These are phyloP conservation scores for Solanum peruvianum DNA, from an alignment of 257 asterid species.

Conservation along the genomic window DNA sequence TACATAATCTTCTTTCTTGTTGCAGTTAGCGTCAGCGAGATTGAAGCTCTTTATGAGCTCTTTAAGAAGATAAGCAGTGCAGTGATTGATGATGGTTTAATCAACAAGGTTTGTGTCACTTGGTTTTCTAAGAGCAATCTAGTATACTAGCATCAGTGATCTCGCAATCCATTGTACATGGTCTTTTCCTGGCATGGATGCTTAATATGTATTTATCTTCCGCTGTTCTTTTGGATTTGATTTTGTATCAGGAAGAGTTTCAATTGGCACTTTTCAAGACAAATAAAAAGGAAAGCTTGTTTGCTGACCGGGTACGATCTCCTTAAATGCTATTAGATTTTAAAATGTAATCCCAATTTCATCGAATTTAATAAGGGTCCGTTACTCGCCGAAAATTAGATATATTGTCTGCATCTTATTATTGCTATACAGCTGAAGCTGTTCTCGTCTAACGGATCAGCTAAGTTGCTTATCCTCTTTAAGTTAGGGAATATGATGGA, in stretches of 20 bases:
- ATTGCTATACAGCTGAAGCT: background rate
- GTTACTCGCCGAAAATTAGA: background rate
- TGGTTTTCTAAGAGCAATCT: background rate
- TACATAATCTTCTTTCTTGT: background rate
- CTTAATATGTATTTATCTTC: background rate
- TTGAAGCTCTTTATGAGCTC: constrained; percentile 93
- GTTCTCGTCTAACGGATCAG: background rate
- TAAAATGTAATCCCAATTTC: background rate
- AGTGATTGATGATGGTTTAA: constrained; percentile 93
- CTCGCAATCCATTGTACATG: background rate
- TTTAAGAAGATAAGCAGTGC: constrained; percentile 99
- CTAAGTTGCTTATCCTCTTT: background rate
- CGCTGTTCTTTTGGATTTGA: background rate
- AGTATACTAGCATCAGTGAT: background rate
- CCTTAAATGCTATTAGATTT: background rate
- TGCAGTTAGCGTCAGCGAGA: constrained; percentile 98
- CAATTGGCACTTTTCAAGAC: constrained; percentile 96
- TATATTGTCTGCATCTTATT: background rate
- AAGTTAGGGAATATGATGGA: background rate
- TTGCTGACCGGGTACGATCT: constrained; percentile 84
- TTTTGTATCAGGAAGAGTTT: constrained; percentile 73
- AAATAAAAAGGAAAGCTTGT: constrained; percentile 89
- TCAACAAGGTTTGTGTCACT: constrained; percentile 61
- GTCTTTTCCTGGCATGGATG: background rate
- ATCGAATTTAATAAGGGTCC: background rate